Evolutionary conservation across 2,329 filamentous ascomycete genomes (phyloP).

Genomic region (Sporothrix euskadiensis): DNA sequence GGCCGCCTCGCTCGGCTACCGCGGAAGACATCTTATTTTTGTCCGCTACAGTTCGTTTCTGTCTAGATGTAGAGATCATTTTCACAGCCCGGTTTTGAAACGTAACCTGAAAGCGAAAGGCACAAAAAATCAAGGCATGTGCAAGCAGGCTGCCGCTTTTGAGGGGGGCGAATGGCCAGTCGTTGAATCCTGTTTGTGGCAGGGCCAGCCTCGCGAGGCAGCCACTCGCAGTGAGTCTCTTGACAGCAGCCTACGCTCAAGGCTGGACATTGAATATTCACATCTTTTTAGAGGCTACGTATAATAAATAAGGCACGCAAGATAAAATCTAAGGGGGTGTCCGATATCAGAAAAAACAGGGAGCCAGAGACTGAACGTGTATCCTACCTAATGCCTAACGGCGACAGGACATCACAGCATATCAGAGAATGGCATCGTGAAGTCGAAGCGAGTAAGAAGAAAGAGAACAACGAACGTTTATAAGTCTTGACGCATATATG

Average conservation of each 20-base stretch:
- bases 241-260: neutral
- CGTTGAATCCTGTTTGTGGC: neutral
- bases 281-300: neutral
- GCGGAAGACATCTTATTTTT: neutral
- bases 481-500: neutral
- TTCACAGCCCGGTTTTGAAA: neutral
- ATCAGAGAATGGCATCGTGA: neutral
- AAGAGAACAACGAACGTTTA: neutral
- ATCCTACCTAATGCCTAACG: neutral
- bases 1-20: constrained; percentile 12
- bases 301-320: neutral
- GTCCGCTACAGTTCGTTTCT: too few species aligned
- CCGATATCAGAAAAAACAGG: neutral
- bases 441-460: neutral
- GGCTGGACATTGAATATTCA: neutral
- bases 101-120: neutral
- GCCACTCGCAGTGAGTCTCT: constrained; percentile 12
- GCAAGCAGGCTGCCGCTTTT: constrained; percentile 1
- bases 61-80: neutral
- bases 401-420: neutral
- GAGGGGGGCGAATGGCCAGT: neutral
- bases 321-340: neutral
- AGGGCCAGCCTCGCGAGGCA: constrained; percentile 16
- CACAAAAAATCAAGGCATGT: neutral
- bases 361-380: neutral